Evolutionary conservation across 495 filamentous ascomycete species (phyloP).

Genomic region (Usnea hakonensis): DNA sequence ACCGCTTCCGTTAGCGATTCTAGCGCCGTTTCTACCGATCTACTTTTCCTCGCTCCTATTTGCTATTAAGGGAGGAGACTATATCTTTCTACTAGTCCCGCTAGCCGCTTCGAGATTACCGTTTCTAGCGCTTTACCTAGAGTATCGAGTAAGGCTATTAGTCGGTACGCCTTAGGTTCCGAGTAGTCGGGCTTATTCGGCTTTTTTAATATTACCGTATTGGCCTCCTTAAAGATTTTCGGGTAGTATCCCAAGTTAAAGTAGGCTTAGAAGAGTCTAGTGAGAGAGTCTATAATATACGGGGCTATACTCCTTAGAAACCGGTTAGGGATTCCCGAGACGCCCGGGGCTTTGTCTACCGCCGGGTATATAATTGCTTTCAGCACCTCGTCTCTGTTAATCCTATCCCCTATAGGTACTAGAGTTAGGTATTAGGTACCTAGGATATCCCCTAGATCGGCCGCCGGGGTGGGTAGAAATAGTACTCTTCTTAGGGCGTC

Average conservation of each 20-base stretch:
- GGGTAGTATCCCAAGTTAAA: conserved; percentile 23
- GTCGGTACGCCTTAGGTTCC: conserved; percentile 27
- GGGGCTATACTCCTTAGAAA: conserved; percentile 15
- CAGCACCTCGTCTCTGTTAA: conserved; percentile 21
- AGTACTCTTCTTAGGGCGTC: not conserved
- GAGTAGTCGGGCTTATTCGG: conserved; percentile 26
- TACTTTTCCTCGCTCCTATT: not conserved
- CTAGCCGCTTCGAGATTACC: conserved; percentile 20
- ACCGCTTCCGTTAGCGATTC: too few species aligned
- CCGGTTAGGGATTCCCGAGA: conserved; percentile 24
- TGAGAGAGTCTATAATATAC: conserved; percentile 7
- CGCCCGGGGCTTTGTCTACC: conserved; percentile 27
- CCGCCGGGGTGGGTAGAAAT: conserved; percentile 21
- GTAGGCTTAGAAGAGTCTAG: conserved; percentile 25
- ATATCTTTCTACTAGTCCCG: not conserved
- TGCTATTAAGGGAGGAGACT: not conserved
- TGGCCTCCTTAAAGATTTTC: conserved; percentile 23
- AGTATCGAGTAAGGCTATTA: conserved; percentile 31
- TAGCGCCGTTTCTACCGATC: too few species aligned
- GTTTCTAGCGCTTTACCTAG: conserved; percentile 30
- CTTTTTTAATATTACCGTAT: conserved; percentile 30
- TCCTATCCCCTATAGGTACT: conserved; percentile 15
- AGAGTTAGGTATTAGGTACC: conserved; percentile 14
- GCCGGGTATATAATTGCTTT: conserved; percentile 18
- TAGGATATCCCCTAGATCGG: conserved; percentile 26